These are phyloP conservation scores for Phytophthora idaei DNA, from an alignment of 352 stramenopile species.

Conservation along the genomic window DNA sequence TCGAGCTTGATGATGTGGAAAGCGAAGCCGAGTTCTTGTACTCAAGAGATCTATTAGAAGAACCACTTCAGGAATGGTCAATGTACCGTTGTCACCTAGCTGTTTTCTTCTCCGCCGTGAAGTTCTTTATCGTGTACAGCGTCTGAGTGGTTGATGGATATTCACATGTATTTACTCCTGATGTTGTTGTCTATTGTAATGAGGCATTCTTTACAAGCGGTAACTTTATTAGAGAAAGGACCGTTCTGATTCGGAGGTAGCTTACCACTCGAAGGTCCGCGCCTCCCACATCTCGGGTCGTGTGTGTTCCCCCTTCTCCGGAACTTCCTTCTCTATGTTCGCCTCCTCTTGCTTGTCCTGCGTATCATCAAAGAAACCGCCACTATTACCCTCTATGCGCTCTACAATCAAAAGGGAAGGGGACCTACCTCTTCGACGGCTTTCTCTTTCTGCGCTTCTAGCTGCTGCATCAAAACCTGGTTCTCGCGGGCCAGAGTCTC, in stretches of 20 bases:
- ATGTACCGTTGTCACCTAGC: too few species aligned
- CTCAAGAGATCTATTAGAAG: too few species aligned
- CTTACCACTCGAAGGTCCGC: constrained; percentile 41
- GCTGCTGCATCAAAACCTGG: constrained; percentile 25
- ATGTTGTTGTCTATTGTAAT: too few species aligned
- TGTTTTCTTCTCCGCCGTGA: too few species aligned
- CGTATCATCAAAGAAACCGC: constrained; percentile 16
- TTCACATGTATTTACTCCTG: constrained; percentile 3
- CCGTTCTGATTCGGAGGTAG: background rate
- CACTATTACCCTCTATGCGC: constrained; percentile 7
- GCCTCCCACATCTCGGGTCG: constrained; percentile 27
- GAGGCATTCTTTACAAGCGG: background rate
- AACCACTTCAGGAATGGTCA: too few species aligned
- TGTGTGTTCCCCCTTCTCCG: constrained; percentile 5
- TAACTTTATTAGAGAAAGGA: constrained; percentile 16
- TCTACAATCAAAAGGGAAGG: background rate
- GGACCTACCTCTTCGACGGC: constrained; percentile 22
- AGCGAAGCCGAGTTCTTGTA: too few species aligned
- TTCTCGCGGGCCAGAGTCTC: constrained; percentile 32
- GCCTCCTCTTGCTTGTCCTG: constrained; percentile 3
- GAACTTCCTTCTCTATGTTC: constrained; percentile 12
- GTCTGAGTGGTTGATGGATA: background rate
- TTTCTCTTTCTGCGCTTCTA: constrained; percentile 28
- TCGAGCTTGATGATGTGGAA: too few species aligned
- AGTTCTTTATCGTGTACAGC: too few species aligned